Conservation (phyloP, 164 flowering plant species). For the Chimonanthus salicifolius region DNA sequence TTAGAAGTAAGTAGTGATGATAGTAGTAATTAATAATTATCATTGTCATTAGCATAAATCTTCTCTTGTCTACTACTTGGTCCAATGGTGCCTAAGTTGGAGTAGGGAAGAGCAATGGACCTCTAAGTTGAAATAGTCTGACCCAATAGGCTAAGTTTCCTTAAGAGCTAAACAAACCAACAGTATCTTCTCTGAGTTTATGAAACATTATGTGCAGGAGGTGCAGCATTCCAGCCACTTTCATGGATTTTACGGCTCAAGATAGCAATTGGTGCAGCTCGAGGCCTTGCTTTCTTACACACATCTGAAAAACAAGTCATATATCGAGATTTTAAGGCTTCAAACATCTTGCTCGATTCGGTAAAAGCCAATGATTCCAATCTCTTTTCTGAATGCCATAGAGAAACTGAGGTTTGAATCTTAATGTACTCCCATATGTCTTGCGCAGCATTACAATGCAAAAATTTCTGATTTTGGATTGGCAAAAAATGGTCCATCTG, state of each 20-base stretch:
- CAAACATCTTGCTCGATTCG: slow-evolving; percentile 82
- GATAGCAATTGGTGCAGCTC: slow-evolving; percentile 74
- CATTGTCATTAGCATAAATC: not conserved
- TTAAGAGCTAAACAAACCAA: not conserved
- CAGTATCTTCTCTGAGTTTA: not conserved
- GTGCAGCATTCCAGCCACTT: slow-evolving; percentile 59
- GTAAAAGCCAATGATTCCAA: slow-evolving; percentile 25
- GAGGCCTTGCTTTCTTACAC: slow-evolving; percentile 77
- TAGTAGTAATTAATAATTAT: not conserved
- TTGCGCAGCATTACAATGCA: slow-evolving; percentile 57
- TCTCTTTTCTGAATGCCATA: not conserved
- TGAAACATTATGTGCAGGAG: slow-evolving; percentile 36
- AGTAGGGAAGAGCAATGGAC: not conserved
- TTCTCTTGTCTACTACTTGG: not conserved
- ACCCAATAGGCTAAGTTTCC: not conserved
- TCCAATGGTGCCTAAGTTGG: not conserved
- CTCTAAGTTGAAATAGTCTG: not conserved
- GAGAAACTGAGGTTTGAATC: not conserved
- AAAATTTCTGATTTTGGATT: slow-evolving; percentile 89
- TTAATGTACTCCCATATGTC: not conserved
- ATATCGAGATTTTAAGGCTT: slow-evolving; percentile 83
- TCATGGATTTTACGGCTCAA: slow-evolving; percentile 69
- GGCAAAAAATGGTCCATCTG: slow-evolving; percentile 76
- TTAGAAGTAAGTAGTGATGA: slow-evolving; percentile 53
- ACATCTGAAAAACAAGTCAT: slow-evolving; percentile 65